Evolutionary conservation across 2,329 filamentous ascomycete genomes (phyloP), one percentile per base, ranked within the genome.

Genomic region (Apiospora kogelbergensis): DNA sequence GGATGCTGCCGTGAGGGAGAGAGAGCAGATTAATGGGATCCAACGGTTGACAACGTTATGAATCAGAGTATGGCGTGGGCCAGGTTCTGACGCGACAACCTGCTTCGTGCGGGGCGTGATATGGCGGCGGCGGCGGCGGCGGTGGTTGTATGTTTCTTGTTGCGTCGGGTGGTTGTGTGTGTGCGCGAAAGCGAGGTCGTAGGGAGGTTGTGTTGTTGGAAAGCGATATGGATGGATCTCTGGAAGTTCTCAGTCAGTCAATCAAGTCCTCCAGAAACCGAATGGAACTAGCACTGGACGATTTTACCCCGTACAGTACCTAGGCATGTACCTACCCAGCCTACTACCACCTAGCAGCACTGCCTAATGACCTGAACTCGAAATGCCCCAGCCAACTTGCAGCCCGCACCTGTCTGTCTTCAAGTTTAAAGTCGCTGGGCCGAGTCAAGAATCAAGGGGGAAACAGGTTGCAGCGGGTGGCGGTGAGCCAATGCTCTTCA

Each of bases 1-100:
- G 66, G 70, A 71, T 71, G 71, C 69, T 70, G 71, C 69, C 70
- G 40, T 15, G 70, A 68, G 68, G 70, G 73, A 72, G 71, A 70
- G 66, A 57, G 48, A 60, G 30, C n/a, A 60, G 53, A 26, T 60
- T 60, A 30, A 60, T 37, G 53, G 30, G 37, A 11, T 37, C 53
- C 53, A 37, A 60, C 53, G 53, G 53, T 60, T 37, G 53, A 60
- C 17, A 30, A 37, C 53, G 53, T 37, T 60, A 13, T n/a, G 53
- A 60, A 60, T 60, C 37, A 60, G 53, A 60, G 53, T 60, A 10
- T 60, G 26, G 13, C 53, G 53, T 60, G 53, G 53, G 53, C 53
- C 53, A 60, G 53, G 53, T 60, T 60, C 53, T 17, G 53, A 60
- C 53, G 53, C 53, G 30, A 60, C 53, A 37, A 60, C 53, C 53